phyloP scores from a whole-genome alignment of 148 eudicot genomes.

The Rhododendron henanense region DNA sequence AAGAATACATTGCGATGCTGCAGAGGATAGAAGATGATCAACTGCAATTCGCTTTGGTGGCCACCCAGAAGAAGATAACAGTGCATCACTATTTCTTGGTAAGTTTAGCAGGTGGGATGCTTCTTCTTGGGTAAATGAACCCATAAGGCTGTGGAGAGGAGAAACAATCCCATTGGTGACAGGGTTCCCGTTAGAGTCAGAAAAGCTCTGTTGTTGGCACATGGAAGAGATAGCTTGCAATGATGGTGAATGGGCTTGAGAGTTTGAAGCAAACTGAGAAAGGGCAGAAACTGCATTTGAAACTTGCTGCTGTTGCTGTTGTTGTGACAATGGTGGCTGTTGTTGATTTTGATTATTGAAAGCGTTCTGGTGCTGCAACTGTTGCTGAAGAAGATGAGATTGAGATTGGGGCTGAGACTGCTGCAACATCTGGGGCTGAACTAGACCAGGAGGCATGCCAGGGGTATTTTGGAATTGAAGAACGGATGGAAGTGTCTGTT shows the following conservation, averaged over 20 bases:
- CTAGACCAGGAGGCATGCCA: constrained; percentile 31
- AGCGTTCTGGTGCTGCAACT: constrained; percentile 44
- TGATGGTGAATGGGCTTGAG: constrained; percentile 48
- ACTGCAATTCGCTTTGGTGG: constrained; percentile 59
- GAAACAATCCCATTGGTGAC: constrained; percentile 39
- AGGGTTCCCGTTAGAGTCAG: constrained; percentile 36
- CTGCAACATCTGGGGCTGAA: constrained; percentile 31
- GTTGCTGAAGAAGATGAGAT: constrained; percentile 51
- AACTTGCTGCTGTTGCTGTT: constrained; percentile 33
- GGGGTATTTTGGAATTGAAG: constrained; percentile 61
- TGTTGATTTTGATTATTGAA: constrained; percentile 42
- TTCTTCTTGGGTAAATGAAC: constrained; percentile 63
- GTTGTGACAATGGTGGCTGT: constrained; percentile 38
- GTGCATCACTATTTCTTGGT: constrained; percentile 32
- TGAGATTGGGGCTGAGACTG: constrained; percentile 30
- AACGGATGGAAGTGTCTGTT: constrained; percentile 33
- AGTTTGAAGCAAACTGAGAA: constrained; percentile 42
- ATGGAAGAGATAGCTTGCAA: constrained; percentile 40
- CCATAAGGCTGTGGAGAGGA: constrained; percentile 58
- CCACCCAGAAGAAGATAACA: constrained; percentile 53
- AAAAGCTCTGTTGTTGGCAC: constrained; percentile 39
- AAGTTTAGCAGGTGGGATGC: constrained; percentile 48
- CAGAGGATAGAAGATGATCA: constrained; percentile 49
- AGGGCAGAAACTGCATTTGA: constrained; percentile 20
- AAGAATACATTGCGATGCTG: constrained; percentile 30